phyloP scores from a whole-genome alignment of 2,329 filamentous ascomycete genomes.

The Onygenales sp. region DNA sequence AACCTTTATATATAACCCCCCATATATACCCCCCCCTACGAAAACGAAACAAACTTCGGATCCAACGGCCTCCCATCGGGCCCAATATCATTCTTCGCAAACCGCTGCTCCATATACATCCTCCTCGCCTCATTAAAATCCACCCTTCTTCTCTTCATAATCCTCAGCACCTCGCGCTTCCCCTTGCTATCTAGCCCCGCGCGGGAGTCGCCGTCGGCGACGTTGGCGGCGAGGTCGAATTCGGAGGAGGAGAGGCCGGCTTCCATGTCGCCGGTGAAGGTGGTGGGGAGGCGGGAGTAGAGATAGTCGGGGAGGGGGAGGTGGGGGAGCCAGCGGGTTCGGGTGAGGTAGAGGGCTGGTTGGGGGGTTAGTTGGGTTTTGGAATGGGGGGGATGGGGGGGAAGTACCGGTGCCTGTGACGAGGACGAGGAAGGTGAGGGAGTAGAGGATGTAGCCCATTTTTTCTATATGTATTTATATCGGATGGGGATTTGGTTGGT shows the following conservation, averaged over 20 bases:
- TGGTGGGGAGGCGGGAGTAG: slow-evolving; percentile 67
- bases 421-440: slow-evolving; percentile 61
- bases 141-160: slow-evolving; percentile 80
- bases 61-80: slow-evolving; percentile 80
- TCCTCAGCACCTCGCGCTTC: slow-evolving; percentile 73
- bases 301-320: slow-evolving; percentile 58
- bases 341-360: slow-evolving; percentile 68
- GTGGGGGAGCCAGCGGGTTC: slow-evolving; percentile 63
- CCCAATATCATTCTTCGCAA: slow-evolving; percentile 79
- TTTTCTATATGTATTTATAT: not conserved
- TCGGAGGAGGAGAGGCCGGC: slow-evolving; percentile 71
- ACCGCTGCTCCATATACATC: slow-evolving; percentile 74
- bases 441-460: slow-evolving; percentile 78
- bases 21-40: slow-evolving; percentile 33
- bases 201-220: slow-evolving; percentile 68
- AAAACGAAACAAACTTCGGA: slow-evolving; percentile 94
- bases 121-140: slow-evolving; percentile 85
- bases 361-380: slow-evolving; percentile 3
- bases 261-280: slow-evolving; percentile 78
- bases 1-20: too few relatives aligned
- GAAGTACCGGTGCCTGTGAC: slow-evolving; percentile 56
- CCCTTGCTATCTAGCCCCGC: slow-evolving; percentile 69
- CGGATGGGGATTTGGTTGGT: too few relatives aligned
- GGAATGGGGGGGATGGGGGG: slow-evolving; percentile 6
- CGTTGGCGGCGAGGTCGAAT: slow-evolving; percentile 75